Base-by-base conservation (phyloP, 306 rosid genomes). In the Vigna mungo region DNA sequence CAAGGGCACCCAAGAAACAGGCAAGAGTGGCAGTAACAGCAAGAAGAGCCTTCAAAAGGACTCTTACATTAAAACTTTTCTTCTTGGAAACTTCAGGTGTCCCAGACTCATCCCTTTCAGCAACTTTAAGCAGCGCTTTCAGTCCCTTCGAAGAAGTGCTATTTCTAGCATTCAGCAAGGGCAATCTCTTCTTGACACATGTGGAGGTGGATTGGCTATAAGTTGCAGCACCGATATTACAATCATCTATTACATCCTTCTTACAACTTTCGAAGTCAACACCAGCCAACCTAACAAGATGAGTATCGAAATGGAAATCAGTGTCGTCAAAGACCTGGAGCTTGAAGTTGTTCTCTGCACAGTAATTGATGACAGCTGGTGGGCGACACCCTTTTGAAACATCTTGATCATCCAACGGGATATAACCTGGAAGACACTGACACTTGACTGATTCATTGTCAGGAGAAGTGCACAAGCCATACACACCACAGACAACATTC, bases 161-260 rank as follows among this genome's bases (percentile, higher is more conserved):
- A 9, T 27, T 78, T 52, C 86, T 78, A 10, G 83, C 83, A 68
- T 73, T 83, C 52, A 83, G 72, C 77, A 83, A n/a, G 41, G 86
- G 83, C 74, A 73, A 11, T 41, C 73, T 78, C 77, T 83, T 83
- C 63, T 58, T 83, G 39, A 11, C 11, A 60, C 83, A 83, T 10
- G 27, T 83, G 23, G 62, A 73, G 39, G 62, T 27, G 46, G 83
- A 18, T 51, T 58, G 41, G 30, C 67, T 68, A 25, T 60, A 83
- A 44, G 86, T 78, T 59, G 83, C 83, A 68, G 83, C 80, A 43
- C 30, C 48, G 48, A 66, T 39, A 51, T 46, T 41, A 60, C 86
- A 83, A 30, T 83, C 83, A 49, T 83, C 80, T 76, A 68, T 59
- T 2, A 83, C 46, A 68, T 49, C 54, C 32, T 65, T 83, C 83